Base-by-base conservation (phyloP, 495 filamentous ascomycete species). In the Penicillium cosmopolitanum region DNA sequence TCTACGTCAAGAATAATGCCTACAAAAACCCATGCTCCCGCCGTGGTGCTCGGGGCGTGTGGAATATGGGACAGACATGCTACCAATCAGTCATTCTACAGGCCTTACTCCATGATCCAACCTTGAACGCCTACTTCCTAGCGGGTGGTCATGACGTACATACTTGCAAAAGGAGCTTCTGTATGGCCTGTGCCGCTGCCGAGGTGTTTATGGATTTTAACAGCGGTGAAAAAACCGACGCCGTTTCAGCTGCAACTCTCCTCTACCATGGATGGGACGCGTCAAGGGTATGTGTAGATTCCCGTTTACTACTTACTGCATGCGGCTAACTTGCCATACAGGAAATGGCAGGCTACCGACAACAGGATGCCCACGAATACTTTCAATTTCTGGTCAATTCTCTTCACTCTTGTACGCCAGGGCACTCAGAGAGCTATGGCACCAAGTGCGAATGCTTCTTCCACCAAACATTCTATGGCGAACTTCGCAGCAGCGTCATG, bases 321-420 rank as follows among this genome's bases (percentile, higher is more conserved):
- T 51, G 44, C 52, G 55, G 56, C 78, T 68, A 78, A 79, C 67
- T 70, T 72, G 5, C 79, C 80, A 8, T 77, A 80, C 77, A 93
- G 80, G 84, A 89, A n/a, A 81, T 96, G 25, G 89, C 91, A 10
- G 91, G 92, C n/a, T 93, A 94, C 65, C 87, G 90, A 58, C 92
- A 96, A 73, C 93, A 96, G 74, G 93, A 97, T 69, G 92, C 93
- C 2, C 93, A 97, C 70, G 93, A 97, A 67, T 97, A 93, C 72
- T 92, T 96, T 76, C 90, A 95, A 68, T 96, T 96, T 67, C 81
- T 97, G 5, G 86, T 93, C 36, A 92, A 96, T 72, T 86, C 92
- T 66, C 82, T 97, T 2, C 93, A 96, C 48, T 74, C 70, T 13
- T 69, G 64, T 35, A 69, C 74, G 2, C 77, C 77, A 19, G 77